Conservation (phyloP, 2,329 filamentous ascomycete species). For the Fusarium abutilonis region DNA sequence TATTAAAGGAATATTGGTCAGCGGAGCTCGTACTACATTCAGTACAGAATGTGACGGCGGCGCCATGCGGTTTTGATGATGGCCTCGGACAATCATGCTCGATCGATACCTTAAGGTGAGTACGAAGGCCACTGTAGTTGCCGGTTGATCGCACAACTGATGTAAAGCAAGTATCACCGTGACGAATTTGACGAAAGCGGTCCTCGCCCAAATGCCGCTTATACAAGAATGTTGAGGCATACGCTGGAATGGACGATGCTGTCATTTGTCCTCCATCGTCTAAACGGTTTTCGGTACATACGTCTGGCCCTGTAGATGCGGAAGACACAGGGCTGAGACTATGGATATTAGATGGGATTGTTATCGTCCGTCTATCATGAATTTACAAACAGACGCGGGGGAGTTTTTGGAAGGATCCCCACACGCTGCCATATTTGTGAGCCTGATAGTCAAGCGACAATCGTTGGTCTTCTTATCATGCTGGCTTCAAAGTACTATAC, state of each 20-base stretch:
- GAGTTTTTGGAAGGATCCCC: not conserved
- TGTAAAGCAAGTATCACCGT: constrained; percentile 3
- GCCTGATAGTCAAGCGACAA: not conserved
- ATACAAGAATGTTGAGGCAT: constrained; percentile 15
- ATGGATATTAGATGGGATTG: not conserved
- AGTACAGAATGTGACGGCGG: constrained; percentile 17
- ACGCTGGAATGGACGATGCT: constrained; percentile 27
- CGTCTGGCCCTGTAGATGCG: not conserved
- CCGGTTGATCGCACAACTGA: constrained; percentile 4
- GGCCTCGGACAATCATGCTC: not conserved
- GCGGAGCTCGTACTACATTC: constrained; percentile 21
- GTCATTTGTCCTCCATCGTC: constrained; percentile 11
- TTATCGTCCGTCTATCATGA: not conserved
- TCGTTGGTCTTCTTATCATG: constrained; percentile 2
- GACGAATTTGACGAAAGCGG: constrained; percentile 10
- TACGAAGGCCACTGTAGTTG: not conserved
- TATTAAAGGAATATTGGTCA: constrained; percentile 17
- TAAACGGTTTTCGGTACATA: constrained; percentile 8
- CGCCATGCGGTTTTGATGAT: constrained; percentile 5
- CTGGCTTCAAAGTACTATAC: not conserved
- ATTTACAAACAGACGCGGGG: constrained; percentile 17
- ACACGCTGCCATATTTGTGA: constrained; percentile 3
- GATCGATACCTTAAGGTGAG: constrained; percentile 7
- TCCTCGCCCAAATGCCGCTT: constrained; percentile 12
- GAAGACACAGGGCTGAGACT: constrained; percentile 23